Base-by-base conservation (phyloP, 257 asterid genomes). In the Ocimum tenuiflorum region DNA sequence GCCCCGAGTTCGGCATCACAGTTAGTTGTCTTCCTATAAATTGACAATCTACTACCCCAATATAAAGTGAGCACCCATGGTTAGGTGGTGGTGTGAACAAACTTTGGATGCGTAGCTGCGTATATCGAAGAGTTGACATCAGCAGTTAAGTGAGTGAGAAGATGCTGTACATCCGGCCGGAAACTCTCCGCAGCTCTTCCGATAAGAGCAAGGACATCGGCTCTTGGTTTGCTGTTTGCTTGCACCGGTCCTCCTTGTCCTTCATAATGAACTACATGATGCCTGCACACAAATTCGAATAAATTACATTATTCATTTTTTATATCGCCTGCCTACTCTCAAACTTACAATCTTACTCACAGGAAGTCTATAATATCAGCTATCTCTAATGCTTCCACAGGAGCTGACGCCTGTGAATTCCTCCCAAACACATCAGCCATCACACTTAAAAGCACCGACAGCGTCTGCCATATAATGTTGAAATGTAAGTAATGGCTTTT, bases 201-300 rank as follows among this genome's bases (percentile, higher is more conserved):
- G 13, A 82, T 81, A 11, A 90, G 86, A 52, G 81, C 83, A 67
- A 90, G 71, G 33, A 88, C 82, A 77, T 90, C 97, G 43, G 91
- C 74, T 75, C 97, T 68, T 1, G 95, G 95, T 75, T 87, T 89
- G 88, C 96, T 87, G 86, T 65, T 85, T 18, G 85, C 75, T 77
- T 91, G 96, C 52, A 91, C 98, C 4, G 98, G 81, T 15, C 96
- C 96, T 58, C 95, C 96, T 63, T 91, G 95, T 63, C 96, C 97
- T 71, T 89, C 97, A 3, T 89, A 92, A 79, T 92, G 98, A 46
- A 82, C 85, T 48, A 92, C 79, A 67, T 89, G 97, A 80, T 94
- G 91, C 67, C 97, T 91, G 82, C 65, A 65, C 59, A 67, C 15
- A 18, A 35, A 33, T 14, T 15, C 14, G 24, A 10, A n/a, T n/a